Evolutionary conservation across 768 basidiomycete species (phyloP).

Genomic region (Russula compacta): DNA sequence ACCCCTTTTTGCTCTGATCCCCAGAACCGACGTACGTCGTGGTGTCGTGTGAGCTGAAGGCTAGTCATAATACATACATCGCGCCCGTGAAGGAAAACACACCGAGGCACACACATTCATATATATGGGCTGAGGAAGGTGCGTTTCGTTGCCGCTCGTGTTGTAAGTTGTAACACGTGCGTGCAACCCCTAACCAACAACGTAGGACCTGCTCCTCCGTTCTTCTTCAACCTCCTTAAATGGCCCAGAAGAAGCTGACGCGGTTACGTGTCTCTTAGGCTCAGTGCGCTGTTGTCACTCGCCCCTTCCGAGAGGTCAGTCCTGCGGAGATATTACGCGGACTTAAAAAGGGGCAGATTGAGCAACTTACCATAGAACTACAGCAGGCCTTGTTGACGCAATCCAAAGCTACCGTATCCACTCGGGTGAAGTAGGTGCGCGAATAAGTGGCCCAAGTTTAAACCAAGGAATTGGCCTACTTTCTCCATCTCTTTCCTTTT

Average conservation of each 20-base stretch:
- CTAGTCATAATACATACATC: constrained; percentile 34
- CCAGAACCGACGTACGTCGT: constrained; percentile 35
- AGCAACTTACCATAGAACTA: constrained; percentile 30
- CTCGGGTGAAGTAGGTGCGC: background rate
- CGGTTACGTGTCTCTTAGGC: constrained; percentile 4
- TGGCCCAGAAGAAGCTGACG: background rate
- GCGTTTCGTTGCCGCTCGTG: background rate
- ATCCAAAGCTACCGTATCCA: background rate
- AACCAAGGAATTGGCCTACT: background rate
- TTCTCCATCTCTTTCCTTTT: no score
- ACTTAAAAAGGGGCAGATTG: constrained; percentile 34
- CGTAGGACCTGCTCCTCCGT: constrained; percentile 23
- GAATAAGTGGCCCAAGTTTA: background rate
- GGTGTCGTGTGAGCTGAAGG: constrained; percentile 39
- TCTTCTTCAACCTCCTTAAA: background rate
- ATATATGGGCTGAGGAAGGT: constrained; percentile 38
- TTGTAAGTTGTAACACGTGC: background rate
- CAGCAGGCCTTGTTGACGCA: background rate
- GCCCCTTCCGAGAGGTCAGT: constrained; percentile 26
- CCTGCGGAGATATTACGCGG: constrained; percentile 29
- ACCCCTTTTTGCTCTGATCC: constrained; percentile 47
- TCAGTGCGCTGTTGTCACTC: constrained; percentile 20
- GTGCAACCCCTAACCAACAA: background rate
- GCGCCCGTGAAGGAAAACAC: constrained; percentile 19
- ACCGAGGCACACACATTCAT: constrained; percentile 42